A percentile compares a stretch with the other conserved stretches of the same genome.
Conservation (phyloP, 2,329 filamentous ascomycete genomes). For the Aspergillus luchuensis region DNA sequence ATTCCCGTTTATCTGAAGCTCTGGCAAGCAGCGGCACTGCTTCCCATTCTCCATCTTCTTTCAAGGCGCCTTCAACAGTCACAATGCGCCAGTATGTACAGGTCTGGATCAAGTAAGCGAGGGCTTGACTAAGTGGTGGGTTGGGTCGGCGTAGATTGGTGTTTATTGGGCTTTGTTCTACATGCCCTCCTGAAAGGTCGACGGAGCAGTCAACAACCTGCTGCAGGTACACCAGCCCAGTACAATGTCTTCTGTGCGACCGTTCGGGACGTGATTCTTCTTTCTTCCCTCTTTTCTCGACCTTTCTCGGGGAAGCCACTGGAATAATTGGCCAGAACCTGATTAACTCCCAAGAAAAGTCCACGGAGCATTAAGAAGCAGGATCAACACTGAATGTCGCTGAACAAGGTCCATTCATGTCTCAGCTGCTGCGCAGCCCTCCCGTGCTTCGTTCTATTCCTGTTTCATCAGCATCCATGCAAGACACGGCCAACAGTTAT, state of each 20-base stretch:
- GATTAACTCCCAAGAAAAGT: background rate
- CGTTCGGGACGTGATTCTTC: background rate
- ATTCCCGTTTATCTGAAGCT: background rate
- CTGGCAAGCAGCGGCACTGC: background rate
- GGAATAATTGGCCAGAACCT: conserved; percentile 3
- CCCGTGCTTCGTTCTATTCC: conserved; percentile 19
- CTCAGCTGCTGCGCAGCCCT: conserved; percentile 16
- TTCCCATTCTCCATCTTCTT: background rate
- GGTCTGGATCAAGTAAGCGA: background rate
- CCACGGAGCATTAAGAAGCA: conserved; percentile 13
- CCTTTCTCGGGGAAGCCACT: background rate
- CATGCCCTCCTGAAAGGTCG: background rate
- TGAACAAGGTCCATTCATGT: conserved; percentile 18
- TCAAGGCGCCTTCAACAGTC: background rate
- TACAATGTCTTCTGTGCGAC: background rate
- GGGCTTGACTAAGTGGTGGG: background rate
- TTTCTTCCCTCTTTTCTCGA: background rate
- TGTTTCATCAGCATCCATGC: conserved; percentile 18
- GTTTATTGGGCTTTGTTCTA: background rate
- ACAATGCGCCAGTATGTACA: background rate
- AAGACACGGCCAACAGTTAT: conserved; percentile 21
- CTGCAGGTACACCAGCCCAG: background rate
- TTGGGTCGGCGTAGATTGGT: background rate
- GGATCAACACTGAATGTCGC: conserved; percentile 9
- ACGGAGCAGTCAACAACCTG: background rate